Evolutionary conservation across 2,329 filamentous ascomycete species (phyloP), one percentile per base, ranked within the genome.

Genomic region (Colletotrichum magnum): DNA sequence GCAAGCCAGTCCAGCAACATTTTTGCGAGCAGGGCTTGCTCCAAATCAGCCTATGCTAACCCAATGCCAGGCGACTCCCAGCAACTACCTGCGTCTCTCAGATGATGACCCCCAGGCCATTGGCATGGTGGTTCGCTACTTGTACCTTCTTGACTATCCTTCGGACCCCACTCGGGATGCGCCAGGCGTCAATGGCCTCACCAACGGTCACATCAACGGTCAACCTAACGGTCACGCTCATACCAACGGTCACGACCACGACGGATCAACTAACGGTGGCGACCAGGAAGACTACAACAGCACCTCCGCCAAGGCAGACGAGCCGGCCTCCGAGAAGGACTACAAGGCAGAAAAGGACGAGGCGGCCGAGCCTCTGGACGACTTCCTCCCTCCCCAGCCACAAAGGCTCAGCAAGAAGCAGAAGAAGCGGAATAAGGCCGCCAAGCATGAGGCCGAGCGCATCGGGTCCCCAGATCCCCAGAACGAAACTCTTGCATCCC

Each of bases 351-450:
- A 61, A 2, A 50, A 57, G 0, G 41, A 18, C 1, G 36, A 47
- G 9, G 16, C 45, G 16, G 5, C 5, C 18, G 64, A 68, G 52
- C 5, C 59, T 0, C 53, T 68, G 5, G 64, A 68, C 26, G 64
- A 68, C 26, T 68, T 68, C 15, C 59, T 68, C 6, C 64, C 64
- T 13, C 41, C 59, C 4, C 58, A 57, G 32, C 64, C 60, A 3
- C 58, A 50, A 32, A 41, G 53, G 36, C 52, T 57, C 6, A 68
- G 47, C 52, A 68, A 68, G 4, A 68, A 68, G 43, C 58, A 68
- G 43, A 68, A 68, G 28, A 68, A 68, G 28, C 64, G 64, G 18
- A 53, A 52, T 18, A 68, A 64, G 28, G 58, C 59, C 18, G 51
- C 53, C 15, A 64, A 68, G 41, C 50, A 54, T n/a, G 59, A 63